Conservation (phyloP, 2,329 filamentous ascomycete genomes). For the Talaromyces sp. region DNA sequence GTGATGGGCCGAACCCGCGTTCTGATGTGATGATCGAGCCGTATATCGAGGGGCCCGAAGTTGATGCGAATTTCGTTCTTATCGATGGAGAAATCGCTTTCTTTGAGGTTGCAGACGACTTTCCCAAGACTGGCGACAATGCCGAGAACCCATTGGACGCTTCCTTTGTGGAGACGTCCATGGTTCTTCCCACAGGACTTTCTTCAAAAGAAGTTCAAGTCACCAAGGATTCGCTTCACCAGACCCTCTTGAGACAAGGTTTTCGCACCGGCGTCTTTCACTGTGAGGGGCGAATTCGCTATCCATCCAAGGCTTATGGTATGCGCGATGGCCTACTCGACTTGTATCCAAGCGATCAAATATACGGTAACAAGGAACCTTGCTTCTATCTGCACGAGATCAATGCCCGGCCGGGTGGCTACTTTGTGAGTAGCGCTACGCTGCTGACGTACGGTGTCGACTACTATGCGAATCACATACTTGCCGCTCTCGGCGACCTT, state of each 20-base stretch:
- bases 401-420: not conserved
- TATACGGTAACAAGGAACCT: not conserved
- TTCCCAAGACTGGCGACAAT: conserved; percentile 29
- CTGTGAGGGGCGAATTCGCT: conserved; percentile 24
- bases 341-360: conserved; percentile 1
- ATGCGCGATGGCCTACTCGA: conserved; percentile 18
- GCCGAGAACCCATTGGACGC: not conserved
- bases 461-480: not conserved
- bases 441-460: not conserved
- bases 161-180: conserved; percentile 20
- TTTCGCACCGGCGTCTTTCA: conserved; percentile 26
- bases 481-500: not conserved
- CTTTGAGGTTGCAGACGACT: conserved; percentile 37
- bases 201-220: conserved; percentile 18
- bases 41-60: conserved; percentile 40
- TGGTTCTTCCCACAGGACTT: conserved; percentile 20
- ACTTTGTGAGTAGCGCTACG: not conserved
- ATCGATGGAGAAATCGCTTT: conserved; percentile 38
- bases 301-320: conserved; percentile 20
- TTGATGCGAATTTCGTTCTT: conserved; percentile 41
- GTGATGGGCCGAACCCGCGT: not conserved
- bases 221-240: conserved; percentile 15
- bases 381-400: not conserved
- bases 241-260: conserved; percentile 20
- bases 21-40: conserved; percentile 35